Conservation (phyloP, 768 basidiomycete species). For the Fomitopsis serialis region DNA sequence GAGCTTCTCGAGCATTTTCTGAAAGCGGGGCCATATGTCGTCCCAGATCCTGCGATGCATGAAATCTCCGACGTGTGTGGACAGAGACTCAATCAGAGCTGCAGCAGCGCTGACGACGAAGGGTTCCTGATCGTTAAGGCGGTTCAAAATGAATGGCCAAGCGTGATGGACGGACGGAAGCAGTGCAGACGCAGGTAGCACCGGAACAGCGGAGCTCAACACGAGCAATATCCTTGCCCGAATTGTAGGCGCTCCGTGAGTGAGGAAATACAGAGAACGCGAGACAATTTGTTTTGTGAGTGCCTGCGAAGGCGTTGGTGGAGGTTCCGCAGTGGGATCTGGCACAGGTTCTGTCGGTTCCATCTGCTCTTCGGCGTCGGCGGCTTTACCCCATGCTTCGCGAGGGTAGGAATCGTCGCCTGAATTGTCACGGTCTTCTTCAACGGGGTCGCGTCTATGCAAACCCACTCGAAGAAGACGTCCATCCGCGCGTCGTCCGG, state of each 20-base stretch:
- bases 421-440: constrained; percentile 19
- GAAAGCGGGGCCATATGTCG: constrained; percentile 88
- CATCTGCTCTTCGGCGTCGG: constrained; percentile 19
- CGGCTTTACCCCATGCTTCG: constrained; percentile 47
- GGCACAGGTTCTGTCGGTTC: constrained; percentile 17
- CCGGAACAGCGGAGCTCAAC: constrained; percentile 66
- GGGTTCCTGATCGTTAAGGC: constrained; percentile 65
- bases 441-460: constrained; percentile 35
- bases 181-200: constrained; percentile 66
- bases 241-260: constrained; percentile 82
- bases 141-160: constrained; percentile 93
- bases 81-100: constrained; percentile 65
- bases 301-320: constrained; percentile 64
- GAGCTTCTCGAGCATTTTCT: constrained; percentile 50
- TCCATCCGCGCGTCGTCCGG: constrained; percentile 35
- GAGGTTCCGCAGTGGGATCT: constrained; percentile 38
- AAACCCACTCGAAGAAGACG: constrained; percentile 63
- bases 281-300: constrained; percentile 83
- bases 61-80: constrained; percentile 69
- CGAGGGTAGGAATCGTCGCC: constrained; percentile 50
- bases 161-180: constrained; percentile 82
- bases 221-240: constrained; percentile 79
- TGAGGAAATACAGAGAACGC: constrained; percentile 85
- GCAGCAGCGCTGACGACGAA: constrained; percentile 81
- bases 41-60: constrained; percentile 87